Percentiles rank a stretch among this genome's conserved stretches.
Evolutionary conservation across 305 asterid species (phyloP).

Genomic region (Salvia sclarea): DNA sequence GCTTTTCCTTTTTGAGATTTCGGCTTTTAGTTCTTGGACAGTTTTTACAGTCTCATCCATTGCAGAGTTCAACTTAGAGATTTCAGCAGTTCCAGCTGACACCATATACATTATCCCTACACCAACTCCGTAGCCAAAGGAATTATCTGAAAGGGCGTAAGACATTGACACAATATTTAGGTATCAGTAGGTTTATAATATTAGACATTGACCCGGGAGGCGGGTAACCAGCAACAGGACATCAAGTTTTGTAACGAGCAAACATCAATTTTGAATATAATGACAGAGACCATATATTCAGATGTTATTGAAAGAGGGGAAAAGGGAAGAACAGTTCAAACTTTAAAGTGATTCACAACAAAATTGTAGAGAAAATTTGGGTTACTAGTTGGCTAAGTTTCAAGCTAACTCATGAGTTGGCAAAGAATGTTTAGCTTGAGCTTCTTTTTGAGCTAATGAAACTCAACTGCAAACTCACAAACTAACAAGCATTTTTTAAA

Average conservation of each 20-base stretch:
- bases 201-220: neutral
- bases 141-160: conserved; percentile 44
- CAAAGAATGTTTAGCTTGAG: neutral
- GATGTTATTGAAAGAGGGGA: neutral
- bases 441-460: neutral
- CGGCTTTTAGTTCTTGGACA: conserved; percentile 67
- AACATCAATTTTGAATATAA: neutral
- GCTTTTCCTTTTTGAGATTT: conserved; percentile 50
- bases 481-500: neutral
- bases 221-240: neutral
- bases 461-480: neutral
- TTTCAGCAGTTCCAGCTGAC: conserved; percentile 77
- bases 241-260: neutral
- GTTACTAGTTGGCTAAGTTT: conserved; percentile 7
- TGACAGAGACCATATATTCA: neutral
- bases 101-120: conserved; percentile 81
- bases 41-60: conserved; percentile 64
- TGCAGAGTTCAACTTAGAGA: conserved; percentile 51
- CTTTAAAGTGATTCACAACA: neutral
- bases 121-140: conserved; percentile 75
- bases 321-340: neutral
- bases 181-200: neutral
- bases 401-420: neutral
- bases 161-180: neutral
- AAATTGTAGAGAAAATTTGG: neutral